Evolutionary conservation across 192 early-diverging fungal species (phyloP).

Genomic region (Dispira parvispora): DNA sequence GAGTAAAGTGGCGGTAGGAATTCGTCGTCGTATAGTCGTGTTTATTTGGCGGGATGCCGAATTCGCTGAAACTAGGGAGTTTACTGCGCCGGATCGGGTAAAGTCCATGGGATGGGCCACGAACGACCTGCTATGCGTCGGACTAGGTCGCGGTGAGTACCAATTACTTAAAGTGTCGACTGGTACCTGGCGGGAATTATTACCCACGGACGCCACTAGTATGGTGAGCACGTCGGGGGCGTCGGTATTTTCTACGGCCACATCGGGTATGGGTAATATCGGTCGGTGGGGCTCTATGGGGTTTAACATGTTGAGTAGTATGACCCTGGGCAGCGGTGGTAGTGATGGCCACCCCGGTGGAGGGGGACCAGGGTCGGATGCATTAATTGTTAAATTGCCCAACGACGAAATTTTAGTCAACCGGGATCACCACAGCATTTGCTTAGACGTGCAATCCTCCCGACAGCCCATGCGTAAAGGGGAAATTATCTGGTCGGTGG

Average conservation of each 20-base stretch:
- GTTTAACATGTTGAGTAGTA: not conserved
- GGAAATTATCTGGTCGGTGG: constrained; percentile 42
- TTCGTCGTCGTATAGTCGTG: constrained; percentile 50
- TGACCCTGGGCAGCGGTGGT: not conserved
- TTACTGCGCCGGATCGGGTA: constrained; percentile 49
- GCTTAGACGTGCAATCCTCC: constrained; percentile 23
- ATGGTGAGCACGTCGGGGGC: constrained; percentile 22
- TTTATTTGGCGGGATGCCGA: constrained; percentile 61
- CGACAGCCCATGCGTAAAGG: constrained; percentile 35
- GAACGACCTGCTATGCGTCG: constrained; percentile 43
- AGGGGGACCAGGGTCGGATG: constrained; percentile 4
- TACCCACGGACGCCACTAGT: constrained; percentile 26
- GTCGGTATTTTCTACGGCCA: not conserved
- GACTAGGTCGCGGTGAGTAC: constrained; percentile 22
- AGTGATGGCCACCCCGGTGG: not conserved
- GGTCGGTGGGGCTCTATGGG: constrained; percentile 4
- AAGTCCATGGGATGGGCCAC: constrained; percentile 63
- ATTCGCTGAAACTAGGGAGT: constrained; percentile 52
- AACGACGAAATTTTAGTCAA: constrained; percentile 42
- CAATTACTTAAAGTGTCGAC: not conserved
- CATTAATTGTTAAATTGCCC: constrained; percentile 39
- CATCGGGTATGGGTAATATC: not conserved
- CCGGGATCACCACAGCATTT: not conserved
- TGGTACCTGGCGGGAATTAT: constrained; percentile 25
- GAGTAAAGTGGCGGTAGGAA: constrained; percentile 55